These are phyloP conservation scores for Powellomyces hirtus DNA, from an alignment of 192 early-diverging fungal species.

Conservation along the genomic window DNA sequence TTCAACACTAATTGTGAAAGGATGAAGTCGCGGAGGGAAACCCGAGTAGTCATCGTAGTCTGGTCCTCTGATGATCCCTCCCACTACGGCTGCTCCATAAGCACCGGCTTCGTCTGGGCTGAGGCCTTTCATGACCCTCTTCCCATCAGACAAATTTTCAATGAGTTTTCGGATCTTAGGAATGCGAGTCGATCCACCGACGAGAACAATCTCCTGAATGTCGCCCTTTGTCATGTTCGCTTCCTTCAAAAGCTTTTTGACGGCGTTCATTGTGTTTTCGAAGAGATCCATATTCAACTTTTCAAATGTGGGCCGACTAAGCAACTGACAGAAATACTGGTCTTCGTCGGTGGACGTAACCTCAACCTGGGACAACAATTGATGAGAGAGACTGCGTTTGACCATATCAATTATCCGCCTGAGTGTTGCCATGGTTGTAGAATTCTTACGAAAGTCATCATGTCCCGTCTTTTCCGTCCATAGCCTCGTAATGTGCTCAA, in stretches of 20 bases:
- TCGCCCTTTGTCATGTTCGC: constrained; percentile 79
- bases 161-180: constrained; percentile 84
- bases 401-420: too few relatives aligned
- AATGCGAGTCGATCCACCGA: constrained; percentile 91
- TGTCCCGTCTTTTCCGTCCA: too few relatives aligned
- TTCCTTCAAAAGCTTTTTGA: constrained; percentile 87
- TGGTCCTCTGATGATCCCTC: constrained; percentile 68
- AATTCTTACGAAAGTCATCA: too few relatives aligned
- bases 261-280: constrained; percentile 82
- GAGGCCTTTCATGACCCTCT: constrained; percentile 87
- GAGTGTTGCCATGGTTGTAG: too few relatives aligned
- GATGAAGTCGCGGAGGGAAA: too few relatives aligned
- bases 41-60: too few relatives aligned
- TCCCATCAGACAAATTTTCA: constrained; percentile 89
- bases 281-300: constrained; percentile 88
- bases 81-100: constrained; percentile 89
- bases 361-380: too few relatives aligned
- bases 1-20: too few relatives aligned
- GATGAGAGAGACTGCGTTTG: too few relatives aligned
- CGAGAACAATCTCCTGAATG: constrained; percentile 87
- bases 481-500: constrained; percentile 89
- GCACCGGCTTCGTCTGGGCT: constrained; percentile 96
- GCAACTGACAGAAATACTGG: background rate
- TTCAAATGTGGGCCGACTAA: constrained; percentile 38
- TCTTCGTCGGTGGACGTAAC: background rate